Evolutionary conservation across 2,329 filamentous ascomycete species (phyloP).

Genomic region (Sporothrix protearum): DNA sequence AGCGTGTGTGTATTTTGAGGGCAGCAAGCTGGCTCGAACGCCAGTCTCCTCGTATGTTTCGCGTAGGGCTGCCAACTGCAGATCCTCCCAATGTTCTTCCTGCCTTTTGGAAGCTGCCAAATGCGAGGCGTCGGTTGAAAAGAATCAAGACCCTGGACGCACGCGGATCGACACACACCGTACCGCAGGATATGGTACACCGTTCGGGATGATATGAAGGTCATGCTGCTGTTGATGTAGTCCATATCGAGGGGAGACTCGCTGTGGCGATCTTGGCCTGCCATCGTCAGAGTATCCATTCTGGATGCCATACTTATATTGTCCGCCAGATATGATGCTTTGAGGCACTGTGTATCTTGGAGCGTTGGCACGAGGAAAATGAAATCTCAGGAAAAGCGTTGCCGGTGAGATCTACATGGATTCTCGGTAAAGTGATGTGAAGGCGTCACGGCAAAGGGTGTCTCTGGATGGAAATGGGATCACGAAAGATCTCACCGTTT

Average conservation of each 20-base stretch:
- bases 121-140: slow-evolving; percentile 43
- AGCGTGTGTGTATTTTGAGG: slow-evolving; percentile 44
- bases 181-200: slow-evolving; percentile 47
- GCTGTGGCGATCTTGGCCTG: background rate
- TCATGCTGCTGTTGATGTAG: slow-evolving; percentile 35
- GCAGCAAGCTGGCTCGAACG: slow-evolving; percentile 39
- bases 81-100: slow-evolving; percentile 47
- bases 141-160: slow-evolving; percentile 42
- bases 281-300: background rate
- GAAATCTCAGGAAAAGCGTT: background rate
- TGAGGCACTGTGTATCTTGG: too few relatives aligned
- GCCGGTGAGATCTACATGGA: background rate
- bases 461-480: background rate
- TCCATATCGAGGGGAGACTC: slow-evolving; percentile 31
- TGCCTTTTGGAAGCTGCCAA: slow-evolving; percentile 48
- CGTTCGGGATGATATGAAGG: slow-evolving; percentile 42
- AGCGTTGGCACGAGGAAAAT: too few relatives aligned
- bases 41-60: slow-evolving; percentile 50
- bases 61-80: slow-evolving; percentile 43
- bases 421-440: background rate
- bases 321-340: too few relatives aligned
- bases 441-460: background rate
- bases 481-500: background rate
- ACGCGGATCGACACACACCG: slow-evolving; percentile 42
- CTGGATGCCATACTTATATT: background rate